Conservation (phyloP, 768 basidiomycete species). For the Russula compacta region DNA sequence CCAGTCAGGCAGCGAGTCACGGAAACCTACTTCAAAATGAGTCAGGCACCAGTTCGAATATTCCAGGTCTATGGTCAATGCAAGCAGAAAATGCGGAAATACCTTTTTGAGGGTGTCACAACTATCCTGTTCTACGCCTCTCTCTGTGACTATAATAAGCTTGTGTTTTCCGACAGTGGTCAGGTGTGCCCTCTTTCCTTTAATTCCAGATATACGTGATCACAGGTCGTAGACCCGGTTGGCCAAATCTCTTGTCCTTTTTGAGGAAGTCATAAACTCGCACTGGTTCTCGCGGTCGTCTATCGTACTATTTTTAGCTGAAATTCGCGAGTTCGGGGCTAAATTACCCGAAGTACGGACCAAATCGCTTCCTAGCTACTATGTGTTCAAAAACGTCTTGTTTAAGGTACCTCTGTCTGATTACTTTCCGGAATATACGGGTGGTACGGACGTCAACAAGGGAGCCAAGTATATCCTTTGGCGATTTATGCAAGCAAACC, state of each 20-base stretch:
- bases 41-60: slow-evolving; percentile 36
- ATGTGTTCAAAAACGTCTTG: background rate
- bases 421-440: slow-evolving; percentile 37
- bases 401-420: slow-evolving; percentile 23
- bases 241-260: slow-evolving; percentile 39
- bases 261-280: slow-evolving; percentile 44
- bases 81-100: slow-evolving; percentile 41
- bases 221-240: slow-evolving; percentile 31
- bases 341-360: slow-evolving; percentile 34
- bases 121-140: slow-evolving; percentile 66
- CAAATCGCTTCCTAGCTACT: background rate
- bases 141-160: slow-evolving; percentile 67
- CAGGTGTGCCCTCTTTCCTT: slow-evolving; percentile 2
- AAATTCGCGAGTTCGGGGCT: slow-evolving; percentile 41
- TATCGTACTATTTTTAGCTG: slow-evolving; percentile 37
- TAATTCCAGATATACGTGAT: background rate
- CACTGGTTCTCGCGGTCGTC: slow-evolving; percentile 34
- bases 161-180: slow-evolving; percentile 18
- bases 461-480: slow-evolving; percentile 40
- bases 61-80: slow-evolving; percentile 64
- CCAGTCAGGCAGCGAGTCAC: slow-evolving; percentile 68
- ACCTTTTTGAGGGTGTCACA: slow-evolving; percentile 54
- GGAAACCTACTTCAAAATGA: slow-evolving; percentile 65
- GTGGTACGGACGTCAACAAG: slow-evolving; percentile 36
- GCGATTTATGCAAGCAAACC: slow-evolving; percentile 38